Evolutionary conservation across 2,329 filamentous ascomycete genomes (phyloP), one percentile per base, ranked within the genome.

Genomic region (Neofusicoccum umdonicola): DNA sequence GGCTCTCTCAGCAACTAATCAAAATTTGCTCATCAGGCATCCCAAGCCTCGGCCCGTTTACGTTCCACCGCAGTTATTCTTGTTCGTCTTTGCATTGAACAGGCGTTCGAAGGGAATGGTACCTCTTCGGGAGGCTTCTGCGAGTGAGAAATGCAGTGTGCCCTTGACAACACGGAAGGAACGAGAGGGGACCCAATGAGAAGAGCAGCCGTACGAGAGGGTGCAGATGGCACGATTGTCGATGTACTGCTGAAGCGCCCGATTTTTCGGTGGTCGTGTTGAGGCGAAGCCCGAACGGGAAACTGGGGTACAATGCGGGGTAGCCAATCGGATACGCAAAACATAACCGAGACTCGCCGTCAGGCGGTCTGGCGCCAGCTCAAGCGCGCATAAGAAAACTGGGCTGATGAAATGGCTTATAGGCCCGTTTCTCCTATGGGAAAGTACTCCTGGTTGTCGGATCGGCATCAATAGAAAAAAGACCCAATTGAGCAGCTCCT

Each of bases 291-390:
- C n/a, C 11, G 34, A 51, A 31, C 5, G 17, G 15, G 34, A 39
- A 42, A 27, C 57, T 31, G 58, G 57, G 58, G 45, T 31, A 41
- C 17, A 51, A 35, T 62, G 58, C 35, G 58, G 58, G 58, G 58
- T 39, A 31, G 45, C 58, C 58, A 62, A 50, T 62, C 34, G 22
- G 45, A 17, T 12, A 3, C 4, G 31, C 31, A 8, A 13, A 52
- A 11, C 5, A 17, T 11, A n/a, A 34, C 31, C 42, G 56, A 60
- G 41, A 17, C 19, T 9, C 31, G 50, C 31, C 8, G 42, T 15
- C 12, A 19, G n/a, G 56, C n/a, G 22, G 22, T 22, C 22, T 22
- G 22, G 22, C 22, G 22, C 22, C 22, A 22, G 22, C 22, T 22
- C 22, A 3, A 22, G 22, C 22, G 31, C 27, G 31, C 42, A 15